Evolutionary conservation across 2,329 filamentous ascomycete species (phyloP).

Genomic region (Aschersonia sp.): DNA sequence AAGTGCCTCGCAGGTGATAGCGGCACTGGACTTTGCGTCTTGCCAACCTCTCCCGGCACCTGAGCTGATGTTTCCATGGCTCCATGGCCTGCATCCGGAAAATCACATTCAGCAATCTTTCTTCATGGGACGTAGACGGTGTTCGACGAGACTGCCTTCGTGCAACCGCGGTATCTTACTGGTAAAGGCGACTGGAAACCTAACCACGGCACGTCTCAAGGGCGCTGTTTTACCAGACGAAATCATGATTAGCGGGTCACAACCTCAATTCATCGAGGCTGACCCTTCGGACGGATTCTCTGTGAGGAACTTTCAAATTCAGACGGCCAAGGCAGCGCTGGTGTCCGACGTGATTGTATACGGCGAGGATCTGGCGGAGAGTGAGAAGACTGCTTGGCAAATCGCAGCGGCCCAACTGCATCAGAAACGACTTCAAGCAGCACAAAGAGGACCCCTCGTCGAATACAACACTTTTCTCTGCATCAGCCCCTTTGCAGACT

Average conservation of each 20-base stretch:
- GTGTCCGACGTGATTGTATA: slow-evolving; percentile 91
- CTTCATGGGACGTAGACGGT: slow-evolving; percentile 65
- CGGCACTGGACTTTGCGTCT: slow-evolving; percentile 62
- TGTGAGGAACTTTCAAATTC: slow-evolving; percentile 94
- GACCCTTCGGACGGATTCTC: slow-evolving; percentile 88
- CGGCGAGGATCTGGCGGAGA: slow-evolving; percentile 51
- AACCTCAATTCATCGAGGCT: slow-evolving; percentile 58
- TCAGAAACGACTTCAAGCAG: slow-evolving; percentile 54
- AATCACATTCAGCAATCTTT: slow-evolving; percentile 85
- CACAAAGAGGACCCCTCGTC: slow-evolving; percentile 37
- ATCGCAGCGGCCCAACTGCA: slow-evolving; percentile 64
- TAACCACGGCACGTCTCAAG: slow-evolving; percentile 63
- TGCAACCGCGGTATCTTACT: slow-evolving; percentile 72
- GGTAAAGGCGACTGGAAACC: slow-evolving; percentile 77
- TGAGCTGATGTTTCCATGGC: slow-evolving; percentile 85
- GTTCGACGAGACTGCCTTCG: slow-evolving; percentile 50
- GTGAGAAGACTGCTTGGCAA: slow-evolving; percentile 49
- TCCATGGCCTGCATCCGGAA: slow-evolving; percentile 79
- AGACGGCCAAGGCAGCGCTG: slow-evolving; percentile 73
- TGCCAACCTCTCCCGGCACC: slow-evolving; percentile 74
- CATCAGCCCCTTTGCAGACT: slow-evolving; percentile 47
- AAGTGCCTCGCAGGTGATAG: slow-evolving; percentile 49
- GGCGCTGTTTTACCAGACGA: slow-evolving; percentile 76
- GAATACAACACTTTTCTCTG: slow-evolving; percentile 77
- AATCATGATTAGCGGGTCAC: slow-evolving; percentile 42